A percentile compares a stretch with the other conserved stretches of the same genome.
Conservation (phyloP, 208 protist species). For the Blechomonas ayalai region DNA sequence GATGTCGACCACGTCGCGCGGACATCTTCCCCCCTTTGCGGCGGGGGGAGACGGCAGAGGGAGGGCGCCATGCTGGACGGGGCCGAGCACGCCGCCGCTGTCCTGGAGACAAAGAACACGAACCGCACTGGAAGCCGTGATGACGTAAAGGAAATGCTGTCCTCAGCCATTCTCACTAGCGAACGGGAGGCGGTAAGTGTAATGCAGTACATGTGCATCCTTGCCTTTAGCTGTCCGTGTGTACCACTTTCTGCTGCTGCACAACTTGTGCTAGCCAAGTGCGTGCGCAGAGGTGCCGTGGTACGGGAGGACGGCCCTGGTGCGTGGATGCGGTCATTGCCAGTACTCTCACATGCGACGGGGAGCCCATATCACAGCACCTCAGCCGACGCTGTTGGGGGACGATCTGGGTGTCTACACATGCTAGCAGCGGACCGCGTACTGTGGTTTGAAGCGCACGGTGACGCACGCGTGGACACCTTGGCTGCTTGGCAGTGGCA, state of each 20-base stretch:
- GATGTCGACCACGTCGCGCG: too few species aligned
- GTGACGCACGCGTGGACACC: not conserved
- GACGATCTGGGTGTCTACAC: too few species aligned
- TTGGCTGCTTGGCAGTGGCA: slow-evolving; percentile 4
- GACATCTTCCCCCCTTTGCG: too few species aligned
- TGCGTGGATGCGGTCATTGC: too few species aligned
- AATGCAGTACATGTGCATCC: slow-evolving; percentile 36
- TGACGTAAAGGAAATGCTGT: too few species aligned
- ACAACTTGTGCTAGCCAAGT: slow-evolving; percentile 49
- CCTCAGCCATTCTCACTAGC: too few species aligned
- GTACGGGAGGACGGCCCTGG: too few species aligned
- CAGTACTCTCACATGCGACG: too few species aligned
- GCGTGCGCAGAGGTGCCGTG: too few species aligned
- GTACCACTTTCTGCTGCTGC: slow-evolving; percentile 36
- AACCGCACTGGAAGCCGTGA: not conserved
- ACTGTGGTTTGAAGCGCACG: slow-evolving; percentile 3
- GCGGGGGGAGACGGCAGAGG: not conserved
- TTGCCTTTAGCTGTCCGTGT: slow-evolving; percentile 73
- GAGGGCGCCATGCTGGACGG: slow-evolving; percentile 1
- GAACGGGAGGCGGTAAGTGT: slow-evolving; percentile 25
- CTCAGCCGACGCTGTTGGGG: too few species aligned
- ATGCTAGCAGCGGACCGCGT: not conserved
- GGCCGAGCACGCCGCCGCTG: slow-evolving; percentile 10
- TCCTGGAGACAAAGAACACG: not conserved
- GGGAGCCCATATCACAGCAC: too few species aligned